Conservation (phyloP, 2,329 filamentous ascomycete genomes). For the Alternaria ethzedia region DNA sequence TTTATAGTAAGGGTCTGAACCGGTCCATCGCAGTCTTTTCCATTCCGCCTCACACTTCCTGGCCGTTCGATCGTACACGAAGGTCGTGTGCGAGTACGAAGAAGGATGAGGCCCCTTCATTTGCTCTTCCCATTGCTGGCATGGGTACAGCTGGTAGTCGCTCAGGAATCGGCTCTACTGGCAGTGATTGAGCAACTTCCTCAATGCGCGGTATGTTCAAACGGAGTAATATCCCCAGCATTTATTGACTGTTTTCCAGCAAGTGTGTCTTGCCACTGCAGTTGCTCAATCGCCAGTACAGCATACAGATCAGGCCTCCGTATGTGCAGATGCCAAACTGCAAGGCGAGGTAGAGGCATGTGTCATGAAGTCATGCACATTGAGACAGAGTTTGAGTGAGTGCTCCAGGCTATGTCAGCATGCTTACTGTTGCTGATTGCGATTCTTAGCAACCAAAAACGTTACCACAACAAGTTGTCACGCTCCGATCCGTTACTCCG, state of each 20-base stretch:
- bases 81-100: not conserved
- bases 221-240: not conserved
- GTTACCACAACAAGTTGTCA: constrained; percentile 49
- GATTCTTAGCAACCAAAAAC: constrained; percentile 50
- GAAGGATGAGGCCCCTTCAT: constrained; percentile 24
- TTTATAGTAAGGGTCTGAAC: not conserved
- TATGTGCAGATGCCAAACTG: constrained; percentile 23
- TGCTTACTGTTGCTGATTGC: not conserved
- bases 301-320: constrained; percentile 17
- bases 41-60: not conserved
- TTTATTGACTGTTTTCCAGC: constrained; percentile 13
- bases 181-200: constrained; percentile 20
- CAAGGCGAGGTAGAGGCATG: constrained; percentile 18
- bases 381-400: constrained; percentile 25
- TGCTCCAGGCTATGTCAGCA: not conserved
- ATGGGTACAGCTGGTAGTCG: constrained; percentile 20
- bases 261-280: constrained; percentile 18
- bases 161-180: constrained; percentile 18
- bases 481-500: constrained; percentile 47
- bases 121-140: constrained; percentile 22
- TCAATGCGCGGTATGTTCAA: constrained; percentile 26
- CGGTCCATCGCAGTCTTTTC: not conserved
- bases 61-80: not conserved
- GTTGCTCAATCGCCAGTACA: constrained; percentile 17
- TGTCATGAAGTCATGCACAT: constrained; percentile 19